These are phyloP conservation scores for Populus pruinosa DNA, from an alignment of 345 rosid species.

Conservation along the genomic window DNA sequence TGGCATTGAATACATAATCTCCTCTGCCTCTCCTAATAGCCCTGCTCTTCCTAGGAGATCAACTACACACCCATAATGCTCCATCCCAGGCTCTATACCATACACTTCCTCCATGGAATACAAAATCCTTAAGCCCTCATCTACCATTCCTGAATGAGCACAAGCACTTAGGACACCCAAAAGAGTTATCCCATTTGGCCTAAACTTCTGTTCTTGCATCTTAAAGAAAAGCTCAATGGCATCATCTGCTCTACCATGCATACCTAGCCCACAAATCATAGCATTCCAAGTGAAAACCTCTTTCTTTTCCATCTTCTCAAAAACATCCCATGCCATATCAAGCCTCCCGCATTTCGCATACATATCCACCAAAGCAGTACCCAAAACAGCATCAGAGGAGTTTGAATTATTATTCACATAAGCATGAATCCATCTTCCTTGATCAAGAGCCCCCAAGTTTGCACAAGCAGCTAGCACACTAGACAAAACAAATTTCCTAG, in stretches of 20 bases:
- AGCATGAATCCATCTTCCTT: constrained; percentile 47
- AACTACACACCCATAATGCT: constrained; percentile 47
- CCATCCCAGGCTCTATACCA: constrained; percentile 34
- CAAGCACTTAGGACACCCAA: constrained; percentile 38
- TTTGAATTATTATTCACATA: constrained; percentile 26
- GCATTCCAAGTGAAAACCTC: constrained; percentile 46
- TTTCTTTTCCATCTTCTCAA: constrained; percentile 34
- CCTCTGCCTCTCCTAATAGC: constrained; percentile 35
- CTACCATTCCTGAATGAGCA: constrained; percentile 40
- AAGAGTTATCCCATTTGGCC: constrained; percentile 39
- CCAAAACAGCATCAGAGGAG: constrained; percentile 31
- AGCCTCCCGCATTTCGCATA: constrained; percentile 43
- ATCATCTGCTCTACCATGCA: constrained; percentile 44
- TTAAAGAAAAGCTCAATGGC: constrained; percentile 35
- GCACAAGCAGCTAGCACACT: constrained; percentile 42
- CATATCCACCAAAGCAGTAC: constrained; percentile 47
- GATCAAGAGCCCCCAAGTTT: constrained; percentile 42
- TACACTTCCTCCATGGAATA: constrained; percentile 27
- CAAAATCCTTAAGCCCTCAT: constrained; percentile 27
- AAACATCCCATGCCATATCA: constrained; percentile 44
- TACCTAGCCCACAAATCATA: constrained; percentile 43
- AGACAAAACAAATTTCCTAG: constrained; percentile 32
- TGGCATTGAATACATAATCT: constrained; percentile 35
- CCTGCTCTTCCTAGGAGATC: constrained; percentile 45
- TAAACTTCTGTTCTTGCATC: constrained; percentile 31